Percentiles rank a stretch among this genome's conserved stretches.
These are phyloP conservation scores for Suillus subluteus DNA, from an alignment of 768 basidiomycete genomes.

Conservation along the genomic window DNA sequence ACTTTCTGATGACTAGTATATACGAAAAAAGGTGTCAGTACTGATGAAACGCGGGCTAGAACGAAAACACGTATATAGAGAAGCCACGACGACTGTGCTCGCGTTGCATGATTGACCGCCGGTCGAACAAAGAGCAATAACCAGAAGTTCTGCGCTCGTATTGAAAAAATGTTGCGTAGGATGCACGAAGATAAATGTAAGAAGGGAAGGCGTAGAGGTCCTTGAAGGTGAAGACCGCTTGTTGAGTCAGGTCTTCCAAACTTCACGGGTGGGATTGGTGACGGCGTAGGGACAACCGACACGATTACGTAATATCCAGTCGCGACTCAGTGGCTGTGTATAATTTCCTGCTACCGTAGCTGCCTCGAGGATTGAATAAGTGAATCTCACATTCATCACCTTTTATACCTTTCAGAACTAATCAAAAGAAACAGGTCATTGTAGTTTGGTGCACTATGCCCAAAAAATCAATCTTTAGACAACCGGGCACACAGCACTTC, in stretches of 20 bases:
- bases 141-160: slow-evolving; percentile 6
- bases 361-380: slow-evolving; percentile 12
- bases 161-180: not conserved
- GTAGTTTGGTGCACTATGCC: slow-evolving; percentile 53
- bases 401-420: slow-evolving; percentile 11
- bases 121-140: slow-evolving; percentile 9
- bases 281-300: slow-evolving; percentile 32
- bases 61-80: slow-evolving; percentile 76
- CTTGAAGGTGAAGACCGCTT: slow-evolving; percentile 7
- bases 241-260: slow-evolving; percentile 13
- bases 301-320: slow-evolving; percentile 31
- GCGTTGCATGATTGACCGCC: slow-evolving; percentile 59
- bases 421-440: not conserved
- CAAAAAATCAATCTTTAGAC: slow-evolving; percentile 85
- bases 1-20: slow-evolving; percentile 97
- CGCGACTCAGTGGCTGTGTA: slow-evolving; percentile 16
- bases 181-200: slow-evolving; percentile 1
- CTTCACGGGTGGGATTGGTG: slow-evolving; percentile 28
- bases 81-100: slow-evolving; percentile 83
- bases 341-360: not conserved
- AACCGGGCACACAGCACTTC: slow-evolving; percentile 89
- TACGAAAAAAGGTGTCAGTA: slow-evolving; percentile 53
- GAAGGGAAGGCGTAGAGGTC: slow-evolving; percentile 12
- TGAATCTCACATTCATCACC: slow-evolving; percentile 9
- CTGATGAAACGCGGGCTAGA: slow-evolving; percentile 24